Percentiles rank a stretch among this genome's conserved stretches.
These are phyloP conservation scores for Globisporangium iwayamae DNA, from an alignment of 352 stramenopile species.

Conservation along the genomic window DNA sequence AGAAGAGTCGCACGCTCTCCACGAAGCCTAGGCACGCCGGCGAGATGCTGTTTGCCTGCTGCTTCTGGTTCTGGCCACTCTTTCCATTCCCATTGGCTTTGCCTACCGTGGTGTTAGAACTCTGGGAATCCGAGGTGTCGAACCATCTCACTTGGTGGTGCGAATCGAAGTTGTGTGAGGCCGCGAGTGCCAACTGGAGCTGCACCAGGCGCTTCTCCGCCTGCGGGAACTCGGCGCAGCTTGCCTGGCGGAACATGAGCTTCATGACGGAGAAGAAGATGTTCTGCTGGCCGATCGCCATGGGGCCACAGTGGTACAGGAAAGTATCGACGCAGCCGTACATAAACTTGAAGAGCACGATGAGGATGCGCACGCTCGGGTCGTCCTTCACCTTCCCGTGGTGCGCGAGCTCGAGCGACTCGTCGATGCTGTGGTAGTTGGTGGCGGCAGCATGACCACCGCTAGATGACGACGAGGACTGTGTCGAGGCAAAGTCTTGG, in stretches of 20 bases:
- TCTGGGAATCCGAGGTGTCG: conserved; percentile 8
- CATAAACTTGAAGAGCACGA: conserved; percentile 77
- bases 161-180: not conserved
- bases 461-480: not conserved
- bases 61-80: conserved; percentile 1
- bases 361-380: conserved; percentile 21
- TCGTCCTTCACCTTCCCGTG: conserved; percentile 17
- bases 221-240: conserved; percentile 54
- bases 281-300: conserved; percentile 76
- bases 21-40: conserved; percentile 49
- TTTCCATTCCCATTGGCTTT: conserved; percentile 3
- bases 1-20: conserved; percentile 76
- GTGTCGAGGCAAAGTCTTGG: conserved; percentile 21
- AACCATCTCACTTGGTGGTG: conserved; percentile 10
- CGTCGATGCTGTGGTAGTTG: conserved; percentile 43
- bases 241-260: conserved; percentile 74
- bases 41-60: conserved; percentile 27
- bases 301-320: conserved; percentile 67
- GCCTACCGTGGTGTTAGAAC: not conserved
- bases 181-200: conserved; percentile 7
- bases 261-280: conserved; percentile 70
- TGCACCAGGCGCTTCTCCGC: conserved; percentile 35
- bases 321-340: conserved; percentile 79
- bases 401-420: conserved; percentile 28
- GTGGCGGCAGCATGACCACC: conserved; percentile 2